A percentile compares a stretch with the other conserved stretches of the same genome.
phyloP scores from a whole-genome alignment of 768 basidiomycete genomes.

The Kwoniella sp. region DNA sequence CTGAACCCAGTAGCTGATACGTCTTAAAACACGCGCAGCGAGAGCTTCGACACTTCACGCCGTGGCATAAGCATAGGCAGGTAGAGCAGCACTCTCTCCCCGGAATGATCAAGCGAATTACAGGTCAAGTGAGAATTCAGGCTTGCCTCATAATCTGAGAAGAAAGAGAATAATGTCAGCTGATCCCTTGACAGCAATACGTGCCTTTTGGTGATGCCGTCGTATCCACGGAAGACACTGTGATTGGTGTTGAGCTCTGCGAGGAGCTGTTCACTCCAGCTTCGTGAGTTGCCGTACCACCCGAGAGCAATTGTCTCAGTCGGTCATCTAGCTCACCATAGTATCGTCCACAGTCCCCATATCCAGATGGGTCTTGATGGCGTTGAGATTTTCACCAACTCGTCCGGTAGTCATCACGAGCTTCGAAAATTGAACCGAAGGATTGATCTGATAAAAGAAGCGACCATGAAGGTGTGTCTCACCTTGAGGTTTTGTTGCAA shows the following conservation, averaged over 20 bases:
- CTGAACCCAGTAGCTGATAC: conserved; percentile 4
- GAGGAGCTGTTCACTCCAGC: conserved; percentile 97
- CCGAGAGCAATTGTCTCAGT: no score
- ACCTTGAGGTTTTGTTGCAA: background rate
- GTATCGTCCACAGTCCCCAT: conserved; percentile 69
- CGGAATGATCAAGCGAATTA: conserved; percentile 80
- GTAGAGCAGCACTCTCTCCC: conserved; percentile 92
- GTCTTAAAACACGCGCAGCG: conserved; percentile 32
- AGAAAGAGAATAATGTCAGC: background rate
- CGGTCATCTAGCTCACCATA: background rate
- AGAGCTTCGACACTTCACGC: conserved; percentile 71
- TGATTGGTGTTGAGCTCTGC: conserved; percentile 94
- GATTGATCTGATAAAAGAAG: conserved; percentile 93
- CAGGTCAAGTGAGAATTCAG: conserved; percentile 69
- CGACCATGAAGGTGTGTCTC: conserved; percentile 77
- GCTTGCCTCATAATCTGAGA: background rate
- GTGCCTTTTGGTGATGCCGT: conserved; percentile 97
- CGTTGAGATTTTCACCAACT: conserved; percentile 98
- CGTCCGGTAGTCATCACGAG: conserved; percentile 96
- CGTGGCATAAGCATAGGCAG: conserved; percentile 86
- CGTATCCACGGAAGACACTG: conserved; percentile 88
- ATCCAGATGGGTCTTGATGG: conserved; percentile 97
- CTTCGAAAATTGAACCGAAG: conserved; percentile 91
- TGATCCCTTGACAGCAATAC: conserved; percentile 62
- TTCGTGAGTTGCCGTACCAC: conserved; percentile 73